phyloP scores from a whole-genome alignment of 2,329 filamentous ascomycete genomes.

The Fusarium nisikadoi region DNA sequence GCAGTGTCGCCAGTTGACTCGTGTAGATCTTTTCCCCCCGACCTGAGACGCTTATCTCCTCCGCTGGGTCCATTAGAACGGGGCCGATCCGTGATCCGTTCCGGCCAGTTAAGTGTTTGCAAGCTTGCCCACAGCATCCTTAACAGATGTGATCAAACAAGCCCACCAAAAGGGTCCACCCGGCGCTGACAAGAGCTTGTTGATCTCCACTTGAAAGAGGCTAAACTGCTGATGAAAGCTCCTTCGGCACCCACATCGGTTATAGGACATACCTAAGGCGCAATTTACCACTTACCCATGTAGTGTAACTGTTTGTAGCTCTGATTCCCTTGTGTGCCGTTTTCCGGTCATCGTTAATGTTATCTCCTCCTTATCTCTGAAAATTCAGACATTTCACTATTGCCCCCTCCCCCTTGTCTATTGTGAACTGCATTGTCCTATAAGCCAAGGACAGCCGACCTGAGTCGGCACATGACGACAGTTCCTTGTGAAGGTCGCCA shows the following conservation, averaged over 20 bases:
- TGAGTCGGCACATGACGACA: slow-evolving; percentile 15
- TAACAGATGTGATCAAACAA: slow-evolving; percentile 2
- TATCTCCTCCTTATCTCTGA: not conserved
- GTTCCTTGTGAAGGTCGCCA: slow-evolving; percentile 13
- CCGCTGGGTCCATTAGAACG: not conserved
- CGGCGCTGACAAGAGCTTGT: slow-evolving; percentile 15
- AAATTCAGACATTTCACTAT: not conserved
- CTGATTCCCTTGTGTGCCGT: slow-evolving; percentile 17
- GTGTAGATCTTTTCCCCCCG: slow-evolving; percentile 6
- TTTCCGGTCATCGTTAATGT: slow-evolving; percentile 1
- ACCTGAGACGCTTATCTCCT: slow-evolving; percentile 24
- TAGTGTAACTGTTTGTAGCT: not conserved
- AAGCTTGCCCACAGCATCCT: slow-evolving; percentile 7
- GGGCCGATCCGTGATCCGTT: not conserved
- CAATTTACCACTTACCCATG: slow-evolving; percentile 20
- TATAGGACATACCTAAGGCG: not conserved
- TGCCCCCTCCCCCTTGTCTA: not conserved
- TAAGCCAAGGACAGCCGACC: not conserved
- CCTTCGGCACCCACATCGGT: not conserved
- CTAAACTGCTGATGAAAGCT: slow-evolving; percentile 1
- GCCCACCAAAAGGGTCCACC: slow-evolving; percentile 19
- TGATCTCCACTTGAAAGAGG: slow-evolving; percentile 32
- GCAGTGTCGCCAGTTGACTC: slow-evolving; percentile 9
- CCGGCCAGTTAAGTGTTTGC: slow-evolving; percentile 8
- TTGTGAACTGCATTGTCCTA: not conserved